Base-by-base conservation (phyloP, 257 asterid species). In the Coffea canephora region DNA sequence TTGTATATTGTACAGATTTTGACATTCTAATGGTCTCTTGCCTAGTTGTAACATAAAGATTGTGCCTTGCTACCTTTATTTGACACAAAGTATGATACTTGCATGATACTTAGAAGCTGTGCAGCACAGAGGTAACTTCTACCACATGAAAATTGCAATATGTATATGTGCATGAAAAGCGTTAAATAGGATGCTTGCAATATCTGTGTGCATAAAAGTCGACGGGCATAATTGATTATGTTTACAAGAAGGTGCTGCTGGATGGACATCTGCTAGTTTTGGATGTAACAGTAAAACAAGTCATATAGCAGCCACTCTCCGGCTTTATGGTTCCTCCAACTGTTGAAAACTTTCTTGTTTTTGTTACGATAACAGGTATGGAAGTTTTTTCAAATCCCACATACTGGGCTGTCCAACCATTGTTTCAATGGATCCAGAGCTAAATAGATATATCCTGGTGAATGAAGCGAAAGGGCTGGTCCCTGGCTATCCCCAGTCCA, bases 401-500 rank as follows among this genome's bases (percentile, higher is more conserved):
- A 84, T 95, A 75, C 83, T 95, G 46, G 98, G 98, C 12, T 85
- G 95, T 82, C 98, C 98, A 5, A 89, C 97, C 14, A 73, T 95
- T 25, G 87, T 95, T 48, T 91, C 98, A 76, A 89, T 89, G 97
- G 98, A 95, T 87, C 92, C 93, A 49, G 98, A 89, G 64, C 76
- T 91, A 14, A 95, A 95, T 67, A 82, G 91, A 73, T 93, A 87
- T 86, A 90, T 95, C 21, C 83, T 95, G 45, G 59, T 85, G 82
- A 94, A 92, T 76, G 98, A 94, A 79, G 83, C 89, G 6, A 91
- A 90, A 78, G 98, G 98, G 36, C 78, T 94, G 6, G 73, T 94
- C 65, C 98, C 98, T 8, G 98, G 98, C 14, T 94, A 94, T 81
- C 98, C 98, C 3, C 88, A 92, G 52, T 92, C 98, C 18, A 94